phyloP scores from a whole-genome alignment of 306 rosid genomes.

The Corylus americana region DNA sequence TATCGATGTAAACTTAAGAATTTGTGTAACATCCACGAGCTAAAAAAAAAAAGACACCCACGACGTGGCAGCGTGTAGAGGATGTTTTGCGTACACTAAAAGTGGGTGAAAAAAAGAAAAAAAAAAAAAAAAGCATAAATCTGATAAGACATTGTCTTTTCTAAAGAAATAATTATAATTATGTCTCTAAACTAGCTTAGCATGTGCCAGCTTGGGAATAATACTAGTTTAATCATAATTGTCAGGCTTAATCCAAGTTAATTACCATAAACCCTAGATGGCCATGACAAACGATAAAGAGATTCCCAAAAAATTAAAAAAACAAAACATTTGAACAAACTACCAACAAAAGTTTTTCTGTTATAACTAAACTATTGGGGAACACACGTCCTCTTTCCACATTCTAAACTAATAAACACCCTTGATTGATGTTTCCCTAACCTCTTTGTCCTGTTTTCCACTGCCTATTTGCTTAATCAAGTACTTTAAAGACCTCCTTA shows the following conservation, averaged over 20 bases:
- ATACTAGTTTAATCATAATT: neutral
- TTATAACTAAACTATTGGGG: slow-evolving; percentile 10
- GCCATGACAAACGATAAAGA: slow-evolving; percentile 17
- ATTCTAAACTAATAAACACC: neutral
- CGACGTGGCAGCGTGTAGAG: neutral
- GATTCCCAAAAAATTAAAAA: slow-evolving; percentile 7
- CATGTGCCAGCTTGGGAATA: slow-evolving; percentile 31
- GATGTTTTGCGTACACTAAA: neutral
- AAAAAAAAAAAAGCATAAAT: neutral
- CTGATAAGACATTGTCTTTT: neutral
- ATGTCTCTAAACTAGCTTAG: slow-evolving; percentile 8
- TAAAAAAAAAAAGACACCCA: neutral
- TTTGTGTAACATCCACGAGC: too few species aligned
- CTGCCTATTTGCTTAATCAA: neutral
- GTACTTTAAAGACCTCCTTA: neutral
- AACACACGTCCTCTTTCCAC: slow-evolving; percentile 35
- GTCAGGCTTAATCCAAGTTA: slow-evolving; percentile 15
- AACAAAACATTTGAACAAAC: neutral
- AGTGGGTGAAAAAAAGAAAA: neutral
- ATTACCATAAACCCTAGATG: slow-evolving; percentile 6
- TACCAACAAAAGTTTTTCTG: slow-evolving; percentile 13
- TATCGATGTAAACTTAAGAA: too few species aligned
- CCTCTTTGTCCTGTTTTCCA: neutral
- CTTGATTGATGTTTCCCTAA: neutral
- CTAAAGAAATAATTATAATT: neutral